Percentiles rank a stretch among this genome's conserved stretches.
Evolutionary conservation across 2,329 filamentous ascomycete species (phyloP).

Genomic region (Claviceps quebecensis): DNA sequence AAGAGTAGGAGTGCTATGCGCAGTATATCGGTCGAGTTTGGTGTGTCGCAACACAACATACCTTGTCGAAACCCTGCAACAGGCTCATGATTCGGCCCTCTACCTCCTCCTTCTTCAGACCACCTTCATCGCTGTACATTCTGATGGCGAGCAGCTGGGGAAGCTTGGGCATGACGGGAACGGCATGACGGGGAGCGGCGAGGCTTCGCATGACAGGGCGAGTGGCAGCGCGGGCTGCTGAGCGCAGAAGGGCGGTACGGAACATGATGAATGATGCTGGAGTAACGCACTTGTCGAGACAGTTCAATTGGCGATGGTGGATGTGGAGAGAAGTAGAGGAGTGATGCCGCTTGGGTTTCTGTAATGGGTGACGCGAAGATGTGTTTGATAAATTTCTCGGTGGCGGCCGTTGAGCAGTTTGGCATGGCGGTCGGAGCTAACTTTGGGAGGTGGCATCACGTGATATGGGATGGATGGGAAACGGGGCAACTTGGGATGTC

Average conservation of each 20-base stretch:
- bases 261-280: constrained; percentile 47
- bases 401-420: constrained; percentile 9
- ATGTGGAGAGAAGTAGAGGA: not conserved
- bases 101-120: constrained; percentile 70
- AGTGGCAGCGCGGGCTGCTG: constrained; percentile 48
- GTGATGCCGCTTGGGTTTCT: not conserved
- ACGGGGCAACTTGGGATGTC: not conserved
- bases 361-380: not conserved
- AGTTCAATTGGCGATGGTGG: constrained; percentile 5
- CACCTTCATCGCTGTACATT: constrained; percentile 73
- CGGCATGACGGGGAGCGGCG: constrained; percentile 40
- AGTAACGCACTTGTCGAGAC: not conserved
- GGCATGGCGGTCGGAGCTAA: constrained; percentile 17
- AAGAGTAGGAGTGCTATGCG: not conserved
- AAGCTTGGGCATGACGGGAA: constrained; percentile 23
- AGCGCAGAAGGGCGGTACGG: constrained; percentile 72
- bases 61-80: constrained; percentile 93
- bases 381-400: constrained; percentile 34
- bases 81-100: constrained; percentile 86
- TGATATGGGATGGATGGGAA: constrained; percentile 1
- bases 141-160: constrained; percentile 54
- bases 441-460: constrained; percentile 5
- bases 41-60: constrained; percentile 7
- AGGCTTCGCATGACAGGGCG: constrained; percentile 39
- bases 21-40: not conserved